Conservation (phyloP, 2,329 filamentous ascomycete species). For the Cordyceps tenuipes region DNA sequence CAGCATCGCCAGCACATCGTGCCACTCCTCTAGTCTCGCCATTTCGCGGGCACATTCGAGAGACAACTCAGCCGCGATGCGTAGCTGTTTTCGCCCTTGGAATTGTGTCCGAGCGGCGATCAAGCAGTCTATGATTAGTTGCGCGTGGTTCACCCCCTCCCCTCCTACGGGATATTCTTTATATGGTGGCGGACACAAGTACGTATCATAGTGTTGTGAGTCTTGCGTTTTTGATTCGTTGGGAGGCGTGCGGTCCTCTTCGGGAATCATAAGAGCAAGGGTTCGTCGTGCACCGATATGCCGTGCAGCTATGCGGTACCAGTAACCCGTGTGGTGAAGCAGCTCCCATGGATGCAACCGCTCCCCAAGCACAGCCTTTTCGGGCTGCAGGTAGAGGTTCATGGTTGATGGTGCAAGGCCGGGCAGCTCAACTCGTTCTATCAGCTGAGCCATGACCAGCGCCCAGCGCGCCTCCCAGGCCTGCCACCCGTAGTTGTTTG, state of each 20-base stretch:
- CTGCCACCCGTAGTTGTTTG: conserved; percentile 84
- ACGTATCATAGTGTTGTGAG: conserved; percentile 54
- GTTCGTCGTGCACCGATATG: conserved; percentile 45
- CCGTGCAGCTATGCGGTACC: conserved; percentile 54
- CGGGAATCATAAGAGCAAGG: conserved; percentile 48
- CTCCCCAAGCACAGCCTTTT: conserved; percentile 51
- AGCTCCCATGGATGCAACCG: conserved; percentile 54
- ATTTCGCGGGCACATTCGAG: conserved; percentile 51
- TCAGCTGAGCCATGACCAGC: conserved; percentile 51
- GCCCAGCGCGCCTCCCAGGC: conserved; percentile 82
- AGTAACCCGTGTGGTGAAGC: conserved; percentile 59
- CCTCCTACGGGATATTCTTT: conserved; percentile 48
- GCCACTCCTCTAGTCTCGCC: conserved; percentile 41
- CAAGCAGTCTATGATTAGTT: conserved; percentile 46
- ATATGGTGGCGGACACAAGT: conserved; percentile 56
- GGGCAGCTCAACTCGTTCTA: conserved; percentile 44
- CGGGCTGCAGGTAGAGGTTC: conserved; percentile 44
- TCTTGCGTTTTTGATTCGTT: conserved; percentile 40
- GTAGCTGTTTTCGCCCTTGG: conserved; percentile 42
- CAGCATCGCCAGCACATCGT: conserved; percentile 44
- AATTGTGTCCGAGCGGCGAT: conserved; percentile 46
- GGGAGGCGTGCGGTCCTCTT: conserved; percentile 48
- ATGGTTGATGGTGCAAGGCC: conserved; percentile 38
- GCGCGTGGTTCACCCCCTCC: conserved; percentile 45
- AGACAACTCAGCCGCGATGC: conserved; percentile 46